A percentile compares a stretch with the other conserved stretches of the same genome.
phyloP scores from a whole-genome alignment of 2,329 filamentous ascomycete genomes.

The Hirsutella thompsonii region DNA sequence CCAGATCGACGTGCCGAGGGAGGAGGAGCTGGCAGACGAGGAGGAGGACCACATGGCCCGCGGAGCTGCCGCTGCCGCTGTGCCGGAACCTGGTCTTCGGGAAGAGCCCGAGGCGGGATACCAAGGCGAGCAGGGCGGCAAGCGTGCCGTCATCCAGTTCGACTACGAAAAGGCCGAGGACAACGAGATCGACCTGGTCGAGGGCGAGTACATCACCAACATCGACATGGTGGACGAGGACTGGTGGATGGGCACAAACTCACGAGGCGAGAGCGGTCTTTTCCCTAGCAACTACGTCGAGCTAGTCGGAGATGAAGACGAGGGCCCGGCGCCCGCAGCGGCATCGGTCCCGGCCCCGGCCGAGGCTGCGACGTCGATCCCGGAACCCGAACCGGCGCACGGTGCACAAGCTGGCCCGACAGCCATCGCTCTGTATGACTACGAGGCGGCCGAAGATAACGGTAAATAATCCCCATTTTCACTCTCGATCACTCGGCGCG shows the following conservation, averaged over 20 bases:
- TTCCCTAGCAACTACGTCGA: conserved; percentile 98
- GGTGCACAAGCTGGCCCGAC: conserved; percentile 39
- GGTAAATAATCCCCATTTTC: too few relatives aligned
- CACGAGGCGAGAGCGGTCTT: conserved; percentile 68
- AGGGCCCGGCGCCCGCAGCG: conserved; percentile 20
- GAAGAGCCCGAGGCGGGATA: conserved; percentile 18
- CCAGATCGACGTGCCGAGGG: conserved; percentile 50
- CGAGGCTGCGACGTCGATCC: conserved; percentile 20
- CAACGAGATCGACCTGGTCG: conserved; percentile 83
- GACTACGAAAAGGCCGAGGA: conserved; percentile 98
- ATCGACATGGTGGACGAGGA: conserved; percentile 97
- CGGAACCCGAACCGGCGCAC: conserved; percentile 17
- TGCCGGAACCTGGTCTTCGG: conserved; percentile 28
- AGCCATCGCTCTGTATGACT: conserved; percentile 84
- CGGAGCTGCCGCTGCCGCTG: conserved; percentile 41
- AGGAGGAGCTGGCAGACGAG: conserved; percentile 53
- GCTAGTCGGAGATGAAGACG: conserved; percentile 56
- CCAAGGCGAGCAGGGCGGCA: conserved; percentile 34
- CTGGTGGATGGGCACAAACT: conserved; percentile 97
- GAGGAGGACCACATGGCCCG: conserved; percentile 48
- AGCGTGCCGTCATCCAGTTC: conserved; percentile 71
- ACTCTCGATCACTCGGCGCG: too few relatives aligned
- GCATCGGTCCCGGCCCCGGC: conserved; percentile 19
- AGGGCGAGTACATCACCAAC: conserved; percentile 78
- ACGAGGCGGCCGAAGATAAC: conserved; percentile 94